Percentiles rank a stretch among this genome's conserved stretches.
Conservation (phyloP, 106 monocot species). For the Acorus calamus region DNA sequence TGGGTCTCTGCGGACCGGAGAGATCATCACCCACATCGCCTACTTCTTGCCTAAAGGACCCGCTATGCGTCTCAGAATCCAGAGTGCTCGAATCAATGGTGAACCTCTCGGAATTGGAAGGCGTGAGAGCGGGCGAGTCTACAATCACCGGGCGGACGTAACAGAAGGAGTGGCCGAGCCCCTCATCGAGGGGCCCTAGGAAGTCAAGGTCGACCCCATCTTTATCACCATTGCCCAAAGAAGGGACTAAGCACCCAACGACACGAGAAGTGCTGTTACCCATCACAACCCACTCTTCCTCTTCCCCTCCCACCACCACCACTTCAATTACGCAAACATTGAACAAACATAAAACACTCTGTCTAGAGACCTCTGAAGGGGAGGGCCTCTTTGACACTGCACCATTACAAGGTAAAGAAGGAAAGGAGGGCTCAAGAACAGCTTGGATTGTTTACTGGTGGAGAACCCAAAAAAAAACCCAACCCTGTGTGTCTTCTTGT, state of each 20-base stretch:
- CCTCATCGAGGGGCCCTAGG: slow-evolving; percentile 87
- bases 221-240: slow-evolving; percentile 27
- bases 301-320: background rate
- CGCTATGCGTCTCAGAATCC: slow-evolving; percentile 70
- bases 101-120: slow-evolving; percentile 86
- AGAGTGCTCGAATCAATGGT: slow-evolving; percentile 71
- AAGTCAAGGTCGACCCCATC: slow-evolving; percentile 71
- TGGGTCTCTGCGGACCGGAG: slow-evolving; percentile 24
- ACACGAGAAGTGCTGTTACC: slow-evolving; percentile 91
- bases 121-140: slow-evolving; percentile 86
- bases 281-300: slow-evolving; percentile 19
- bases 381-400: slow-evolving; percentile 18
- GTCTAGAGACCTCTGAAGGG: background rate
- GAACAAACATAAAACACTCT: background rate
- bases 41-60: slow-evolving; percentile 71
- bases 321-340: background rate
- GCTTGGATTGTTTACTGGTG: slow-evolving; percentile 3
- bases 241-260: slow-evolving; percentile 73
- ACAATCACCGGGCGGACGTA: slow-evolving; percentile 71
- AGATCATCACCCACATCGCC: slow-evolving; percentile 21
- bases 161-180: slow-evolving; percentile 94
- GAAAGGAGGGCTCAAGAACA: background rate
- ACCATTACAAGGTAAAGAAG: slow-evolving; percentile 38
- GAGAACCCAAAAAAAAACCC: slow-evolving; percentile 44
- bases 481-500: slow-evolving; percentile 25